Base-by-base conservation (phyloP, 2,329 filamentous ascomycete species). In the Epichloe coenophiala region DNA sequence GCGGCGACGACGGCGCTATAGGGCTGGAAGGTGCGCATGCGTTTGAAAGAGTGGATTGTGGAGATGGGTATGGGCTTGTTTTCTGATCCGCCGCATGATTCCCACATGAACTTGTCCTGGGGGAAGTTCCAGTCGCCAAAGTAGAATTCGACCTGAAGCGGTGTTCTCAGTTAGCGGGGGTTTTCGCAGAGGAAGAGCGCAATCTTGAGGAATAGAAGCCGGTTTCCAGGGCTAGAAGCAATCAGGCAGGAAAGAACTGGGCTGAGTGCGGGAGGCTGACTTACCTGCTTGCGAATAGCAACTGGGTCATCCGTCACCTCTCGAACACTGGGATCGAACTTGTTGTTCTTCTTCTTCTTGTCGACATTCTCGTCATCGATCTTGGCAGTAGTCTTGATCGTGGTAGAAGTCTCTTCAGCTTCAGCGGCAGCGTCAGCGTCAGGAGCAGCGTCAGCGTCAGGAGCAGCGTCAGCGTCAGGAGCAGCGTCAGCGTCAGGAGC, bases 1-100 rank as follows among this genome's bases (percentile, higher is more conserved):
- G 93, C 91, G 49, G 81, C 81, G 54, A 96, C 83, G 42, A 98
- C 79, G 51, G 86, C 84, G 51, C 79, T 81, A 72, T 89, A 90
- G 41, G 88, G 88, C 70, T 93, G 83, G 78, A 97, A 98, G 61
- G 84, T 86, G 58, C 82, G 84, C 94, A 98, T 98, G 66, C 94
- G 89, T 72, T 90, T 91, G 77, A 98, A 98, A 48, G 73, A 82
- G 74, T 83, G 81, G 57, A 98, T 81, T 54, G 83, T 78, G 61
- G 83, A 82, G 58, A 98, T 74, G 21, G 83, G 73, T 38, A 98
- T 83, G 42, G 90, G 78, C 66, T 86, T 84, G 74, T 96, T 95
- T 61, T 84, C 77, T 56, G 78, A 74, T 51, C 91, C 91, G 39
- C 83, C 84, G 50, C 88, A 86, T 61, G 83, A 75, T 56, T 81